Evolutionary conservation across 2,329 filamentous ascomycete genomes (phyloP), one percentile per base, ranked within the genome.

Genomic region (Nigrospora oryzae): DNA sequence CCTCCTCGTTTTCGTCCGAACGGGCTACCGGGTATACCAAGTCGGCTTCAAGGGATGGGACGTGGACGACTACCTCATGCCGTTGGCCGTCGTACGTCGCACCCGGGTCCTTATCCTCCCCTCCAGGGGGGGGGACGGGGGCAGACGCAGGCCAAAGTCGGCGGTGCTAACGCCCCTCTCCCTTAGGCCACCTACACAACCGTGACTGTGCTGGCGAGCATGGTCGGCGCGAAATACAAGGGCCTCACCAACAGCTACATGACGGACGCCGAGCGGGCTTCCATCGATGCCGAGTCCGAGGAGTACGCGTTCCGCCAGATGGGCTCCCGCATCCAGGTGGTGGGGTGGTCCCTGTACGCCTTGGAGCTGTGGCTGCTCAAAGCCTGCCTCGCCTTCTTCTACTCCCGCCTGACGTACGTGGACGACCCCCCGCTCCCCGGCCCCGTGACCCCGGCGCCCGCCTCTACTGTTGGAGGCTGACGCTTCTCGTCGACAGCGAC

Each of bases 311-410:
- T 49, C 28, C 53, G 59, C 5, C 47, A 54, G 39, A 51, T 42
- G 51, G 60, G 65, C 40, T 55, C 56, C 42, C 53, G 52, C 51
- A 51, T 62, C 47, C 56, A 68, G 47, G 40, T 58, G 5, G 49
- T 56, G 19, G 52, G 56, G 19, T 62, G 59, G 60, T 59, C 55
- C 3, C 47, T 62, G n/a, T 61, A 61, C 38, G 58, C 53, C 13
- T 54, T 56, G 13, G 54, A 55, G n/a, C 47, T 63, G 3, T 63
- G 60, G 60, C 28, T 42, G 5, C 48, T 62, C 11, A 63, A 63
- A 30, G 49, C 60, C 23, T 58, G 56, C 40, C 43, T 63, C 15
- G 49, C 57, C 4, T 48, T 52, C 4, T 58, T 59, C 13, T 61
- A 60, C 42, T 52, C 50, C 0, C 51, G 60, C 4, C 42, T 63